phyloP scores from a whole-genome alignment of 306 rosid genomes.

The Herpetospermum pedunculosum region DNA sequence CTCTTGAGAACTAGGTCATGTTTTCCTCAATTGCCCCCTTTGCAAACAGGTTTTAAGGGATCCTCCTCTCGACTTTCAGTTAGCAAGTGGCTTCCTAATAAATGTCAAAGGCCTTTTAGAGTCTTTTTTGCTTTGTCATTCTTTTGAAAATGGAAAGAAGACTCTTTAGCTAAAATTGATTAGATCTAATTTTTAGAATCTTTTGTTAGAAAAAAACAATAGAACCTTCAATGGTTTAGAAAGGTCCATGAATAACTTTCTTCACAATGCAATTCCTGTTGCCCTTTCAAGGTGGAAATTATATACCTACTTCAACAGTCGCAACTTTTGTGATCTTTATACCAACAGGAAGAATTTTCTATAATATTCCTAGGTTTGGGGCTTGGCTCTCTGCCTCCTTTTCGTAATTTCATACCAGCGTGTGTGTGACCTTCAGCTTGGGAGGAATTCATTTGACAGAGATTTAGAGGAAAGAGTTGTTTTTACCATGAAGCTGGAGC shows the following conservation, averaged over 20 bases:
- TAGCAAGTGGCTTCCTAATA: background rate
- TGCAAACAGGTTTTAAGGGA: background rate
- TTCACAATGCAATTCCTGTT: background rate
- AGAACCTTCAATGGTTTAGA: background rate
- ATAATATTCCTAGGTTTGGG: background rate
- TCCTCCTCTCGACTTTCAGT: too few relatives aligned
- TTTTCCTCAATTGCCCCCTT: background rate
- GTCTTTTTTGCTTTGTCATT: background rate
- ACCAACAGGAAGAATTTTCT: background rate
- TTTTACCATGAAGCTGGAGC: background rate
- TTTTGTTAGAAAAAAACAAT: background rate
- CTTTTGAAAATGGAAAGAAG: background rate
- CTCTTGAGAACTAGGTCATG: background rate
- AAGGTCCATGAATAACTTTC: background rate
- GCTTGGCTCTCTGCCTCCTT: background rate
- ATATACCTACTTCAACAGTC: background rate
- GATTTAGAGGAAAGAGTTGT: background rate
- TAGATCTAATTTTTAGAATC: background rate
- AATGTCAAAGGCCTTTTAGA: background rate
- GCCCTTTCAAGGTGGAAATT: background rate
- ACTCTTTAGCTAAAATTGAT: background rate
- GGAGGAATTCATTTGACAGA: background rate
- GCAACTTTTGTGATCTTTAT: background rate
- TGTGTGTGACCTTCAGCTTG: background rate
- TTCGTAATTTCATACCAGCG: background rate